Conservation (phyloP, 2,329 filamentous ascomycete species). For the Xylariaceae sp. region DNA sequence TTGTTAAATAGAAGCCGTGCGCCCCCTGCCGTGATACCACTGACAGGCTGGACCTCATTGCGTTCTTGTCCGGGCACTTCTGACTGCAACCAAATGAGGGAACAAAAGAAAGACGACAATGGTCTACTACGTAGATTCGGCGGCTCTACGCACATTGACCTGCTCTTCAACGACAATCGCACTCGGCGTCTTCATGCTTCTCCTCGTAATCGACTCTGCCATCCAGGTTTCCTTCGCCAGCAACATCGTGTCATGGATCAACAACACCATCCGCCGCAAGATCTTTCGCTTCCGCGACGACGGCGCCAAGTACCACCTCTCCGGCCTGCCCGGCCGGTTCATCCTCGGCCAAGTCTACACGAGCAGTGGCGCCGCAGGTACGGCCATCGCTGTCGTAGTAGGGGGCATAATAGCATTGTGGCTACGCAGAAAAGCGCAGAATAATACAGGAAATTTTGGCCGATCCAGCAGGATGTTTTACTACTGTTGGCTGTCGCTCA, state of each 20-base stretch:
- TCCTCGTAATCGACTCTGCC: constrained; percentile 35
- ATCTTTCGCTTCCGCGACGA: constrained; percentile 25
- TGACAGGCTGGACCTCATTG: not conserved
- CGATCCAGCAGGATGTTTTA: constrained; percentile 24
- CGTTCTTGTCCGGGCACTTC: not conserved
- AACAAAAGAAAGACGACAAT: not conserved
- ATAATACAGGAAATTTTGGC: constrained; percentile 15
- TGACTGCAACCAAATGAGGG: not conserved
- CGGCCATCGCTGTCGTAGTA: constrained; percentile 34
- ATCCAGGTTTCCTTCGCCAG: constrained; percentile 38
- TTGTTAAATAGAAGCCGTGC: not conserved
- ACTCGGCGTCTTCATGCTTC: constrained; percentile 27
- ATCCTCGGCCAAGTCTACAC: constrained; percentile 40
- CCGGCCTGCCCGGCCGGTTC: constrained; percentile 30
- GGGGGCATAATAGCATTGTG: constrained; percentile 32
- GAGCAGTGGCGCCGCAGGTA: constrained; percentile 38
- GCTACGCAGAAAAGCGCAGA: constrained; percentile 26
- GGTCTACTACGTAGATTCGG: constrained; percentile 1
- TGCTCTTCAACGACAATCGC: constrained; percentile 12
- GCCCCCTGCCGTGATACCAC: not conserved
- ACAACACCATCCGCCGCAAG: constrained; percentile 28
- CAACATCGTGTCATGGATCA: constrained; percentile 37
- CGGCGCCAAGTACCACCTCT: constrained; percentile 25
- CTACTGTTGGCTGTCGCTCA: constrained; percentile 33
- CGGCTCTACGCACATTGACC: not conserved